Base-by-base conservation (phyloP, 805 yeast species). In the Barnettozyma pratensis region DNA sequence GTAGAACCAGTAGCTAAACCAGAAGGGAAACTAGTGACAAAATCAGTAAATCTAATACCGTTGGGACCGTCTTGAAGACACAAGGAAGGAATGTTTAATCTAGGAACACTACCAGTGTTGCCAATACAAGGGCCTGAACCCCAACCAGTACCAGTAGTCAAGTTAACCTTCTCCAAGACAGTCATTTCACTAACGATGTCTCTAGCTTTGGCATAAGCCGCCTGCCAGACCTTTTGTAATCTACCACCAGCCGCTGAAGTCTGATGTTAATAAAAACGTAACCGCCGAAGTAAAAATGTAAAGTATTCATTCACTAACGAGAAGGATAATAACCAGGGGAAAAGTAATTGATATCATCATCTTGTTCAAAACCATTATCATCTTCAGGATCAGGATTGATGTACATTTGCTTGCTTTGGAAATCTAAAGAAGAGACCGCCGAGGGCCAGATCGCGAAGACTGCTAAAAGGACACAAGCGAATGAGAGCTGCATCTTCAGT, bases 1-100 rank as follows among this genome's bases (percentile, higher is more conserved):
- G 85, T 76, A 11, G 83, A 66, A 1, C 80, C 86, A 4, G 79
- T 65, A 7, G 85, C 81, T 36, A 80, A 56, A 0, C 83, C 86
- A 2, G 81, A 73, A 1, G 86, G 85, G 50, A 75, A 81, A 36
- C 73, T 71, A 1, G 84, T 76, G 30, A 73, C 75, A 55, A 74
- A 74, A 56, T 80, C 85, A 6, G 85, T 74, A 46, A 70, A 72
- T 49, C 83, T 66, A 19, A 80, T 78, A 8, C 86, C 86, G 52
- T 75, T 72, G 6, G 84, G 83, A 5, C 83, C 84, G 64, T 81
- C 85, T 55, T 80, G 85, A 30, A 80, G 67, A 54, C 86, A 81
- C 11, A 81, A 60, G 8, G 76, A 70, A 4, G 80, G 78, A 45
- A 79, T 75, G 7, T 76, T 77, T 29, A 80, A 64, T 31, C 84